phyloP scores from a whole-genome alignment of 2,329 filamentous ascomycete species.

The Fusarium sp. region DNA sequence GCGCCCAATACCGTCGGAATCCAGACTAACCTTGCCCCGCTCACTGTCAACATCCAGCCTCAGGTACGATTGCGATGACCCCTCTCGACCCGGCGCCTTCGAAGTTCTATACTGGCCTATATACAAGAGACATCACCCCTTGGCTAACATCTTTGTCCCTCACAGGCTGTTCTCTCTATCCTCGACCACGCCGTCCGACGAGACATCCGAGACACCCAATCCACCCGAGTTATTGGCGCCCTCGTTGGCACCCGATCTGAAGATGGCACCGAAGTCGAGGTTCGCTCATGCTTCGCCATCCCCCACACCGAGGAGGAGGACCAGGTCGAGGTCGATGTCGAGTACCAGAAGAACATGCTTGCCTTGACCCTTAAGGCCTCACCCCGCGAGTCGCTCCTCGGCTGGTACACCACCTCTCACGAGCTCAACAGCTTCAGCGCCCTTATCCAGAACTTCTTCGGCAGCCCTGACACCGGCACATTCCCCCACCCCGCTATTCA shows the following conservation, averaged over 20 bases:
- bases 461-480: conserved; percentile 94
- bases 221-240: conserved; percentile 96
- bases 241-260: conserved; percentile 93
- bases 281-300: conserved; percentile 96
- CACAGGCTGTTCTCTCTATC: conserved; percentile 80
- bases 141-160: conserved; percentile 28
- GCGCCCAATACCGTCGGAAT: conserved; percentile 85
- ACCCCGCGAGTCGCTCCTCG: conserved; percentile 93
- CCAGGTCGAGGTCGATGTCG: conserved; percentile 99
- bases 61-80: conserved; percentile 74
- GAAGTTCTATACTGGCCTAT: conserved; percentile 11
- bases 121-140: not conserved
- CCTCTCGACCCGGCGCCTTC: conserved; percentile 23
- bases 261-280: conserved; percentile 96
- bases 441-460: conserved; percentile 99
- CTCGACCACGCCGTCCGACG: conserved; percentile 95
- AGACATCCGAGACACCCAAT: conserved; percentile 81
- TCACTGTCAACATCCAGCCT: conserved; percentile 94
- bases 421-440: conserved; percentile 99
- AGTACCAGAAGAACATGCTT: conserved; percentile 99
- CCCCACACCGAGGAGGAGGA: conserved; percentile 98
- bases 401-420: conserved; percentile 98
- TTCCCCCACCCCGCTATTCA: conserved; percentile 98
- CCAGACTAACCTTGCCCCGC: conserved; percentile 88
- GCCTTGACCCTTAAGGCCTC: conserved; percentile 93